These are phyloP conservation scores for Apiospora saccharicola DNA, from an alignment of 2,329 filamentous ascomycete genomes.

Conservation along the genomic window DNA sequence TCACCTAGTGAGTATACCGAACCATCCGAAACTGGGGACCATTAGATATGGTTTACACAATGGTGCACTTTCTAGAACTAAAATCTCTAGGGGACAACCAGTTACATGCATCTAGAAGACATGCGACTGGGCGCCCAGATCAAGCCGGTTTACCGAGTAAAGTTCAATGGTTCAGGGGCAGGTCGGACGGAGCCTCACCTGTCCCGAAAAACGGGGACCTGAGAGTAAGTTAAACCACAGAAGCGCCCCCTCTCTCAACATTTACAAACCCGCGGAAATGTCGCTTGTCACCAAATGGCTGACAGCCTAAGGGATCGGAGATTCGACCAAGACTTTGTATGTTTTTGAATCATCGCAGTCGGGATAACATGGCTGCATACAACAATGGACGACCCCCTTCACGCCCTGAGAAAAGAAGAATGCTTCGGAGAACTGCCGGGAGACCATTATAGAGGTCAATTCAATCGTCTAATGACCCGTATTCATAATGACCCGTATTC, in stretches of 20 bases:
- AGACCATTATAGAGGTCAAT: too few species aligned
- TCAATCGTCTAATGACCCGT: not conserved
- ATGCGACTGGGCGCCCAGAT: not conserved
- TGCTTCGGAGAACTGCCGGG: not conserved
- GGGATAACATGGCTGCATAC: not conserved
- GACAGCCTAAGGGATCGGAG: too few species aligned
- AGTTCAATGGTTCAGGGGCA: conserved; percentile 6
- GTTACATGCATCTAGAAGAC: not conserved
- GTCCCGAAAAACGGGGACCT: not conserved
- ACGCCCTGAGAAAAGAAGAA: not conserved
- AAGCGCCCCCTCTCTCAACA: not conserved
- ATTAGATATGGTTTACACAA: not conserved
- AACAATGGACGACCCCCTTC: not conserved
- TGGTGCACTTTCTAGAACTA: not conserved
- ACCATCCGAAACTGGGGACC: not conserved
- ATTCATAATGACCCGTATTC: not conserved
- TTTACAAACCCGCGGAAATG: not conserved
- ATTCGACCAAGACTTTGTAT: not conserved
- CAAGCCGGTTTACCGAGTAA: not conserved
- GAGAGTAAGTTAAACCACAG: not conserved
- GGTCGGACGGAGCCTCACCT: not conserved
- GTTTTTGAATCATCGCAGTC: not conserved
- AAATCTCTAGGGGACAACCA: too few species aligned
- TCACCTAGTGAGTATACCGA: not conserved
- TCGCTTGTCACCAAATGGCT: not conserved